Evolutionary conservation across 2,329 filamentous ascomycete species (phyloP).

Genomic region (Claviceps sp.): DNA sequence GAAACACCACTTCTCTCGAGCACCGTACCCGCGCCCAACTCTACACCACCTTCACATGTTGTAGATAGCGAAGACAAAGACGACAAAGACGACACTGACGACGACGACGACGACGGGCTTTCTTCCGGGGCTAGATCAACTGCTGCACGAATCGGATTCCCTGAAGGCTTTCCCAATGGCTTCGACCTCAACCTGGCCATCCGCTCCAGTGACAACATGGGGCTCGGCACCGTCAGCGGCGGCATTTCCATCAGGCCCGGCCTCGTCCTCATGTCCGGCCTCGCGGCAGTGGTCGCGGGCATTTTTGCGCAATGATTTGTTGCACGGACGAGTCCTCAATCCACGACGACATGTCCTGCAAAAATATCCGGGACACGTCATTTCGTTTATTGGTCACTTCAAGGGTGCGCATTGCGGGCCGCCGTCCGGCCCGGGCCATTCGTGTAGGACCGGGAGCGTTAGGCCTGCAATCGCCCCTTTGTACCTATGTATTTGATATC

Average conservation of each 20-base stretch:
- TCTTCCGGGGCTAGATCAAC: no score
- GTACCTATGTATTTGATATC: no score
- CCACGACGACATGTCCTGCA: neutral
- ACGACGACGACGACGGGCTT: no score
- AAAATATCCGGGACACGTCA: neutral
- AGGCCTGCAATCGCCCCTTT: no score
- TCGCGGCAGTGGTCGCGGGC: slow-evolving; percentile 1
- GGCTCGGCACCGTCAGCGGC: neutral
- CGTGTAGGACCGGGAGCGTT: no score
- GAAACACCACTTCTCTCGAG: no score
- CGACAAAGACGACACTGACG: no score
- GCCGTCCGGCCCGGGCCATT: neutral
- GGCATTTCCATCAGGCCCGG: neutral
- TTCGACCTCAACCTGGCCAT: neutral
- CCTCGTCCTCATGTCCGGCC: neutral
- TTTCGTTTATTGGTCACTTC: neutral
- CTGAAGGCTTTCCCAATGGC: neutral
- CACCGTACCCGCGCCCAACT: no score
- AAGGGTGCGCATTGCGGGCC: neutral
- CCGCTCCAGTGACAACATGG: neutral
- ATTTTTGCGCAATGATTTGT: neutral
- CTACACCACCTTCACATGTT: no score
- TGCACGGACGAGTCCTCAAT: neutral
- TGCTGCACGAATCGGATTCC: no score
- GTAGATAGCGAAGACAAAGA: no score